phyloP scores from a whole-genome alignment of 108 stramenopile genomes.

The Discostella stelligeroides region DNA sequence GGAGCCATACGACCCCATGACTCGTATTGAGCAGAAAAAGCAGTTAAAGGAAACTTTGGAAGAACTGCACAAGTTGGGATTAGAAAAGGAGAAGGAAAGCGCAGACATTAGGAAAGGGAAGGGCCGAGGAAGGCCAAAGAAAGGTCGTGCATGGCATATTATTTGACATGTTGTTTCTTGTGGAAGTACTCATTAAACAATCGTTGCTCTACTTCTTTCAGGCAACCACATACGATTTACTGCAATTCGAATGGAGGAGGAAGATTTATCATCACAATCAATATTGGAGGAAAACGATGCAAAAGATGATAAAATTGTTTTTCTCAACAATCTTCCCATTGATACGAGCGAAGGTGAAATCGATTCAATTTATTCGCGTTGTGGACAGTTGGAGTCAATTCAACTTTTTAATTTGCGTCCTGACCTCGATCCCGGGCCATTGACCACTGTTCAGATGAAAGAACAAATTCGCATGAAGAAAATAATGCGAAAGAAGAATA shows the following conservation, averaged over 20 bases:
- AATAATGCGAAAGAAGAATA: constrained; percentile 11
- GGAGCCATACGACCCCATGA: constrained; percentile 15
- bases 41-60: constrained; percentile 32
- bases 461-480: constrained; percentile 45
- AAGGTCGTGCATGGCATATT: constrained; percentile 18
- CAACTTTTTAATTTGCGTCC: constrained; percentile 74
- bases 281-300: constrained; percentile 5
- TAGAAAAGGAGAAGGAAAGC: constrained; percentile 17
- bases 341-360: constrained; percentile 67
- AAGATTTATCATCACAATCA: not conserved
- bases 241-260: constrained; percentile 33
- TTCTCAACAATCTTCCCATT: constrained; percentile 85
- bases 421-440: constrained; percentile 77
- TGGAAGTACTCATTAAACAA: not conserved
- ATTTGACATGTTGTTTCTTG: not conserved
- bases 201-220: not conserved
- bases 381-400: constrained; percentile 66
- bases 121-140: constrained; percentile 27
- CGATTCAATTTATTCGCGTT: constrained; percentile 65
- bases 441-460: constrained; percentile 51
- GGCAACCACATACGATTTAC: constrained; percentile 46
- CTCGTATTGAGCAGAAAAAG: constrained; percentile 29
- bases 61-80: constrained; percentile 28
- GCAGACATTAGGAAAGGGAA: not conserved
- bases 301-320: constrained; percentile 50